These are phyloP conservation scores for Tanozyma kutaoensis DNA, from an alignment of 805 yeast genomes.

Conservation along the genomic window DNA sequence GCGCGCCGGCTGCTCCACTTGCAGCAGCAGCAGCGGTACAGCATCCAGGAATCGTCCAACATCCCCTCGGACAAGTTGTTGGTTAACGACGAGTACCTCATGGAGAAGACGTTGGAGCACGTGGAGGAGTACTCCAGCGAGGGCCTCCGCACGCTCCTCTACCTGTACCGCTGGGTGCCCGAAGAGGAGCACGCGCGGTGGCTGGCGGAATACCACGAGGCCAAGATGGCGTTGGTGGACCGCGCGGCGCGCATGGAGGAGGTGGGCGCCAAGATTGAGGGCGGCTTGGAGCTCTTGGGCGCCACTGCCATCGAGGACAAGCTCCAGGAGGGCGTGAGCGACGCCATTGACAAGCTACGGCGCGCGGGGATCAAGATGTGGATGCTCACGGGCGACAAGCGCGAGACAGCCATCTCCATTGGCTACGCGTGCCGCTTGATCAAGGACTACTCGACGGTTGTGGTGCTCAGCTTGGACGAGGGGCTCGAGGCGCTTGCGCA, in stretches of 20 bases:
- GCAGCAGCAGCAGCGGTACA: slow-evolving; percentile 45
- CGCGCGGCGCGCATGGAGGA: slow-evolving; percentile 55
- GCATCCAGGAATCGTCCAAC: slow-evolving; percentile 8
- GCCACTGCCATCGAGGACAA: slow-evolving; percentile 98
- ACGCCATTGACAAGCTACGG: slow-evolving; percentile 80
- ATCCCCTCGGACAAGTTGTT: slow-evolving; percentile 41
- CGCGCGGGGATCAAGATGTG: slow-evolving; percentile 91
- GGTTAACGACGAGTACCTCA: slow-evolving; percentile 58
- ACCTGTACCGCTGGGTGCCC: slow-evolving; percentile 64
- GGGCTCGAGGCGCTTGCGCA: slow-evolving; percentile 46
- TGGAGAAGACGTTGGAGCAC: slow-evolving; percentile 80
- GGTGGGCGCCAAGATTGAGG: slow-evolving; percentile 64
- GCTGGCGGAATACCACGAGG: slow-evolving; percentile 55
- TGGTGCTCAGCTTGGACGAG: slow-evolving; percentile 41
- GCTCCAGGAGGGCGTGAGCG: slow-evolving; percentile 93
- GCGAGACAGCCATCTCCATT: slow-evolving; percentile 95
- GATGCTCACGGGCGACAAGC: slow-evolving; percentile 98
- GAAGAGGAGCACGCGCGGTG: slow-evolving; percentile 48
- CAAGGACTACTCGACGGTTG: slow-evolving; percentile 83
- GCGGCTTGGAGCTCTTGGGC: slow-evolving; percentile 58
- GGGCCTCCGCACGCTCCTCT: slow-evolving; percentile 82
- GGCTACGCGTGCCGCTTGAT: slow-evolving; percentile 91
- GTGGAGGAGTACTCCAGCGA: slow-evolving; percentile 91
- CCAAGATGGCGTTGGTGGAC: slow-evolving; percentile 61
- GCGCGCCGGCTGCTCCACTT: slow-evolving; percentile 47